These are phyloP conservation scores for Penicillium capsulatum DNA, from an alignment of 2,329 filamentous ascomycete species.

Conservation along the genomic window DNA sequence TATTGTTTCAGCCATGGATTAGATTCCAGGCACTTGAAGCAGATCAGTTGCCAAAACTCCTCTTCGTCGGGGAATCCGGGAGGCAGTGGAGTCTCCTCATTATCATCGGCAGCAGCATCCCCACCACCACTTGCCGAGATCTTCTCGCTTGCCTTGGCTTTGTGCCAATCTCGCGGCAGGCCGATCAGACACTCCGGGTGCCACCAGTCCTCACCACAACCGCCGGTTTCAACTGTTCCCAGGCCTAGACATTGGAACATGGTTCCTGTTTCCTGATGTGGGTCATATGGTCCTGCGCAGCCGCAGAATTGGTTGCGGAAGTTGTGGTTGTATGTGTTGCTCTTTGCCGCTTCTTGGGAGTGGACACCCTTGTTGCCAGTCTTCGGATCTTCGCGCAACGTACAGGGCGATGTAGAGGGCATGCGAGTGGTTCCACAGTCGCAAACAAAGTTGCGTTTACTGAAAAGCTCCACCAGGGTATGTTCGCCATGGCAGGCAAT, in stretches of 20 bases:
- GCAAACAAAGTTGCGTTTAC: conserved; percentile 91
- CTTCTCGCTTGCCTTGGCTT: conserved; percentile 20
- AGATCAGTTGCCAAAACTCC: conserved; percentile 83
- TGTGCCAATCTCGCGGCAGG: conserved; percentile 64
- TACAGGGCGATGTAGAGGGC: conserved; percentile 66
- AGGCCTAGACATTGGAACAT: conserved; percentile 97
- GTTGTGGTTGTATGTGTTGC: conserved; percentile 93
- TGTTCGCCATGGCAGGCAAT: conserved; percentile 97
- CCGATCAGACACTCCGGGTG: conserved; percentile 90
- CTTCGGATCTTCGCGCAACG: conserved; percentile 64
- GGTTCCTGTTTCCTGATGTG: conserved; percentile 83
- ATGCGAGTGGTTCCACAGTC: conserved; percentile 90
- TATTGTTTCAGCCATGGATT: conserved; percentile 91
- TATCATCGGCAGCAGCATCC: conserved; percentile 27
- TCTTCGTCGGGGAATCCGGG: conserved; percentile 86
- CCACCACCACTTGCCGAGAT: conserved; percentile 32
- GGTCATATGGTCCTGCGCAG: conserved; percentile 82
- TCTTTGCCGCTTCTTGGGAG: conserved; percentile 63
- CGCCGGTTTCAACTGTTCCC: conserved; percentile 72
- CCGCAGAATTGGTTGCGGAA: conserved; percentile 90
- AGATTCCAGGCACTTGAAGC: conserved; percentile 86
- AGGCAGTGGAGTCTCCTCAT: conserved; percentile 63
- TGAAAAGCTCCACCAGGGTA: conserved; percentile 89
- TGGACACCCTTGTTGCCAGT: conserved; percentile 77
- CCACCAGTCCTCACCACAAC: conserved; percentile 97